Base-by-base conservation (phyloP, 345 rosid species). In the Arabidopsis suecica region DNA sequence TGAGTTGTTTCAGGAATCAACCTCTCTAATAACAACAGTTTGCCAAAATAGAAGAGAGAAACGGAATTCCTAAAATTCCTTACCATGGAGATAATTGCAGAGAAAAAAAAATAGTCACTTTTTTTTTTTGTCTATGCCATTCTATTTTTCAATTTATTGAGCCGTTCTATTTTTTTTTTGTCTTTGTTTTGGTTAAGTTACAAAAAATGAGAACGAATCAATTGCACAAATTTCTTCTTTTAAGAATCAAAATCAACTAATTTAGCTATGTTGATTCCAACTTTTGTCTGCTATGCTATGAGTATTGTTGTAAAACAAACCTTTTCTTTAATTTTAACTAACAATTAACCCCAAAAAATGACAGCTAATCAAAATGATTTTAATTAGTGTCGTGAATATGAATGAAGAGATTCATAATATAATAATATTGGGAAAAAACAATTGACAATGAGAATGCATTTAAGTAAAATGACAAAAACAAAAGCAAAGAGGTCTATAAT, bases 1-100 rank as follows among this genome's bases (percentile, higher is more conserved):
- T 23, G 36, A 67, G 5, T 51, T 51, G 28, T 53, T 37, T 37
- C 14, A 10, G 6, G 50, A 54, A 53, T 28, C 36, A 13, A 22
- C 36, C 69, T 69, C 42, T 30, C 36, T 50, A 59, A 59, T 74
- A 66, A 48, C 61, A 58, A 44, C 12, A 28, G 9, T 61, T 71
- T 38, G 53, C 42, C 12, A 61, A 72, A 38, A 2, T 16, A 71
- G 37, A 5, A 47, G 40, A 25, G 50, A 28, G 61, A 61, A 72
- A 50, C 3, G 61, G n/a, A 13, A 70, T 20, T 63, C 62, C 11
- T 28, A 38, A 55, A 28, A n/a, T 55, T 30, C 13, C 11, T 68
- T 55, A n/a, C 30, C 64, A 56, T 57, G 34, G 57, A 37, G 36
- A 36, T 66, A 48, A 65, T 33, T 65, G 57, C 25, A 54, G 30